Conservation (phyloP, 1,139 yeast genomes). For the Geotrichum candidum region DNA sequence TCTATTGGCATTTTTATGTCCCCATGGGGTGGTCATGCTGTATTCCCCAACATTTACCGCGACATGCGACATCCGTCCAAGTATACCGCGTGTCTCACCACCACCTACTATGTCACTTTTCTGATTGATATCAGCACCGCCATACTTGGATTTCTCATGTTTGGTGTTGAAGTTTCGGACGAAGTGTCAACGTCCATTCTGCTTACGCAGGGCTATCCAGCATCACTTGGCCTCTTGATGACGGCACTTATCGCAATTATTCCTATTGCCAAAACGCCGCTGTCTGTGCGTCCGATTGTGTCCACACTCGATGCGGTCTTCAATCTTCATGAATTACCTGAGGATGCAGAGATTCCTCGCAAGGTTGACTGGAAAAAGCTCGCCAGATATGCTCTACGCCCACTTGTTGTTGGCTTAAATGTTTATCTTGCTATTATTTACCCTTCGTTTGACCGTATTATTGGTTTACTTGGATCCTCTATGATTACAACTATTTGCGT, state of each 20-base stretch:
- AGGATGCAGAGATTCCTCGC: slow-evolving; percentile 4
- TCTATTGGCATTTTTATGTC: slow-evolving; percentile 75
- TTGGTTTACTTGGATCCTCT: slow-evolving; percentile 78
- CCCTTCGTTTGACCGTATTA: slow-evolving; percentile 74
- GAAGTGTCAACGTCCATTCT: slow-evolving; percentile 79
- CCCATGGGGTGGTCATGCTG: slow-evolving; percentile 90
- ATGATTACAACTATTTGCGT: slow-evolving; percentile 77
- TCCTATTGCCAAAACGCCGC: slow-evolving; percentile 83
- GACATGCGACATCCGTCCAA: slow-evolving; percentile 76
- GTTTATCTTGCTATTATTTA: slow-evolving; percentile 53
- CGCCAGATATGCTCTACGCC: slow-evolving; percentile 29
- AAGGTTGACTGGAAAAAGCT: slow-evolving; percentile 7
- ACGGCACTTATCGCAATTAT: slow-evolving; percentile 71
- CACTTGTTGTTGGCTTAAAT: slow-evolving; percentile 40
- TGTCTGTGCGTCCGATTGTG: slow-evolving; percentile 80
- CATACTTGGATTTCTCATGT: slow-evolving; percentile 78
- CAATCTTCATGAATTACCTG: slow-evolving; percentile 34
- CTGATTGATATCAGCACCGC: slow-evolving; percentile 72
- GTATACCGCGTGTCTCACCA: slow-evolving; percentile 45
- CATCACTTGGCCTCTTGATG: slow-evolving; percentile 54
- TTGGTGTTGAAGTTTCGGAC: slow-evolving; percentile 65
- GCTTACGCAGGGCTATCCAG: slow-evolving; percentile 66
- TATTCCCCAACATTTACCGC: slow-evolving; percentile 70
- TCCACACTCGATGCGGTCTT: slow-evolving; percentile 53
- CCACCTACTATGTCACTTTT: slow-evolving; percentile 61